Percentiles rank a stretch among this genome's conserved stretches.
Conservation (phyloP, 768 basidiomycete genomes). For the Russula compacta region DNA sequence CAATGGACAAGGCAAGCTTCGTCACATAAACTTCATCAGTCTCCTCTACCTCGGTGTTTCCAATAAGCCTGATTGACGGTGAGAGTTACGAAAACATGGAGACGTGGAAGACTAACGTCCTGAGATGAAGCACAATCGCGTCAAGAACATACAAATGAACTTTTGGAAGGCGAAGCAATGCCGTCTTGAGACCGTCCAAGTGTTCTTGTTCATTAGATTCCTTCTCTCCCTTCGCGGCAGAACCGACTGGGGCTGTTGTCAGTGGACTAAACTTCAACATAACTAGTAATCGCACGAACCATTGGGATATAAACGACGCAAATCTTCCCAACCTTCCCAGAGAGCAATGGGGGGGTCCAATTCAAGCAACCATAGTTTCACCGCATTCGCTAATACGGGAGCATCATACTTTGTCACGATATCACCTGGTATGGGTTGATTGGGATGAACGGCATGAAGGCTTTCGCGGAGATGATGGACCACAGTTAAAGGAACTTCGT, state of each 20-base stretch:
- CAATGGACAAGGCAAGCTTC: constrained; percentile 82
- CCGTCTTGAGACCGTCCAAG: constrained; percentile 49
- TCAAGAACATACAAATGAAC: constrained; percentile 78
- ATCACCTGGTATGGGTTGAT: constrained; percentile 39
- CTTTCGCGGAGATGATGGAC: constrained; percentile 81
- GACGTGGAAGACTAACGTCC: constrained; percentile 32
- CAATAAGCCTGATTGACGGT: constrained; percentile 46
- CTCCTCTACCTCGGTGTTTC: constrained; percentile 61
- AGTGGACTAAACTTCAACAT: background rate
- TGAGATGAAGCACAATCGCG: constrained; percentile 67
- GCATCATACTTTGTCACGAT: constrained; percentile 71
- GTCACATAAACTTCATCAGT: constrained; percentile 70
- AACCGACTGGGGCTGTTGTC: constrained; percentile 36
- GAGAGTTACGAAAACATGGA: background rate
- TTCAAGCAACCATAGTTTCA: constrained; percentile 91
- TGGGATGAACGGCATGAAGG: constrained; percentile 62
- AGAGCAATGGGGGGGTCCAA: constrained; percentile 77
- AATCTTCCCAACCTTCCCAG: constrained; percentile 90
- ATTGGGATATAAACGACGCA: constrained; percentile 76
- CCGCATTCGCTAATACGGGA: constrained; percentile 73
- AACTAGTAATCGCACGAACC: constrained; percentile 27
- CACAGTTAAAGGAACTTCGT: constrained; percentile 78
- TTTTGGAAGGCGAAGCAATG: constrained; percentile 63
- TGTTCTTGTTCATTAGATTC: constrained; percentile 46
- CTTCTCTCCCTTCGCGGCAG: constrained; percentile 43